Evolutionary conservation across 805 yeast genomes (phyloP), one percentile per base, ranked within the genome.

Genomic region (Kuraishia piskuri): DNA sequence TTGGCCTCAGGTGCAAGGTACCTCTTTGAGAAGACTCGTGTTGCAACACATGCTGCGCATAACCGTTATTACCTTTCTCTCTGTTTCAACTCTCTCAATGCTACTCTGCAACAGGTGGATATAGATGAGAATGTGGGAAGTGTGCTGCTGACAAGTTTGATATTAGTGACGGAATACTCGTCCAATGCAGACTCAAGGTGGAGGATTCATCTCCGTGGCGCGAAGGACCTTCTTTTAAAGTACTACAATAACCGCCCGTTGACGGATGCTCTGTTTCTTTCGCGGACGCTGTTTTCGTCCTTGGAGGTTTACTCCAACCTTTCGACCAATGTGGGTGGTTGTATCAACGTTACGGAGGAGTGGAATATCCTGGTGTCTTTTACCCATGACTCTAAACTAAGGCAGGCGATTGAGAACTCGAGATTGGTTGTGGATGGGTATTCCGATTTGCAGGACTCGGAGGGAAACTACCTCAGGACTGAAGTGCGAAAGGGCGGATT

Each of bases 1-100:
- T 62, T 86, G 40, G 88, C 91, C 0, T 84, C 83, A 40, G 90
- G 91, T 5, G 90, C 90, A 0, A 73, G 82, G 46, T 73, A 64
- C 23, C 54, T 25, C 21, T 19, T 21, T 4, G 24, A 48, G 22
- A 48, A 48, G 24, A 48, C 19, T 21, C 20, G 24, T 24, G 21
- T 22, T 22, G 46, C n/a, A 21, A 36, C 19, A 83, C 84, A 65
- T 84, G 84, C 67, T 77, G 76, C 58, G 80, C 83, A 22, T 75
- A 78, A 67, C 19, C 80, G 83, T 56, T 75, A 76, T 36, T 86
- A 86, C 60, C 65, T 86, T 20, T 77, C 86, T n/a, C 78, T 75
- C 55, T 86, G 91, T 62, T 69, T 86, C 54, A 77, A 77, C 54
- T 73, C 82, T 4, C 66, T 86, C 22, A 82, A 82, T 51, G 73